Base-by-base conservation (phyloP, 2,329 filamentous ascomycete species). In the Dothistroma pini region DNA sequence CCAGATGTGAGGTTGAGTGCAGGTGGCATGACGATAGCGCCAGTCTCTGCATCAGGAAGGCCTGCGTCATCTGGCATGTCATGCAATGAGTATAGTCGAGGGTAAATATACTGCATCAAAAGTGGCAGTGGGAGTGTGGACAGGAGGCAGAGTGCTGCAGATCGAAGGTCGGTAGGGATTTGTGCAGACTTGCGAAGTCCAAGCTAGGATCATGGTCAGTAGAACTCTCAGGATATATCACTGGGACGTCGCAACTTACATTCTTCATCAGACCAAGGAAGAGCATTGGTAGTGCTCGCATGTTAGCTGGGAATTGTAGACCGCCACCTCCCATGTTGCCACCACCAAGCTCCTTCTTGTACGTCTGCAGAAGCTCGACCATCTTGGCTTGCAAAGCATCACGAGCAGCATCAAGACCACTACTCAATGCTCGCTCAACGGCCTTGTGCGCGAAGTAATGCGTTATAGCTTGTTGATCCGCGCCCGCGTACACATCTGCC, bases 401-500 rank as follows among this genome's bases (percentile, higher is more conserved):
- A 48, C 95, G 85, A 55, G 95, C 95, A 53, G 91, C 89, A 69
- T 99, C 95, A 56, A 99, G 81, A 44, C 93, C 93, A 70, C 86
- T 91, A 69, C 90, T 89, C 44, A 99, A 81, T 11, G 90, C 88
- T 69, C 91, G 85, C 80, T 99, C 95, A 2, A 97, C 95, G 16
- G 95, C 95, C 81, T 97, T 97, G 83, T 99, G 95, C 69, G 89
- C 93, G 81, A 93, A 97, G 80, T 93, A 97, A 12, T 90, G 90
- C 2, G 93, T 89, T 69, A 99, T 91, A 14, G 95, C 95, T 70
- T 89, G 89, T 76, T 97, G 93, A 72, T 99, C 95, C 0, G 95
- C 95, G 4, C 91, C 96, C 9, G 95, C 92, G 75, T 97, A 99
- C 19, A 97, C 82, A 72, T 96, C 93, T 3, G 92, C 90, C 62